Evolutionary conservation across 1,284 basidiomycete genomes (phyloP), one percentile per base, ranked within the genome.

Genomic region (Athelia sp.): DNA sequence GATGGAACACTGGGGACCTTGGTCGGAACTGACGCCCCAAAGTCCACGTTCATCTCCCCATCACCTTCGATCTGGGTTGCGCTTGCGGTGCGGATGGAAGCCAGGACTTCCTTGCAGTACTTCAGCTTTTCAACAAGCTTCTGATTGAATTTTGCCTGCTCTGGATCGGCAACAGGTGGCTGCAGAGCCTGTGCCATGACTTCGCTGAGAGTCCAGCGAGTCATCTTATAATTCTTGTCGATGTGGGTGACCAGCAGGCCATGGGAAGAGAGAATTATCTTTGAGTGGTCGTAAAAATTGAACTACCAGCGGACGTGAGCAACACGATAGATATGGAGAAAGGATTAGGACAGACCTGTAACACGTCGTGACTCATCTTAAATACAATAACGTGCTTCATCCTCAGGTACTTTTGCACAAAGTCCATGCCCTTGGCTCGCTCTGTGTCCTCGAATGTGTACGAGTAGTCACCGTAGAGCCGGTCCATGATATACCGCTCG

Each of bases 211-310:
- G 82, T 78, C 76, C 84, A 91, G 22, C 85, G 84, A 35, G 83
- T 82, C 60, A 95, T 71, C 44, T 77, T 75, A 69, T 93, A 92
- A 61, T 88, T 80, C 69, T 91, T 93, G 75, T 93, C 91, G 60
- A 98, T 95, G 65, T 94, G 84, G 2, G 91, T 90, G 43, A 98
- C 75, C 14, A 88, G 71, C 19, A 87, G 73, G 1, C 90, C 95
- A 29, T 86, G 75, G 2, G 82, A 79, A 6, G 92, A 93, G 48
- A 98, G 74, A 53, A 99, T 86, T 50, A 98, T 71, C 68, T 99
- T 99, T 35, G 90, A 90, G 72, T 99, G 96, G 70, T 99, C 96
- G 69, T 92, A 93, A 67, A 98, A 98, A 75, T 98, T 99, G 79
- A 98, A 96, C 91, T 97, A 63, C 9, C 23, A 31, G 24, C 56